phyloP scores from a whole-genome alignment of 2,329 filamentous ascomycete species.

The Albophoma yamanashiensis region DNA sequence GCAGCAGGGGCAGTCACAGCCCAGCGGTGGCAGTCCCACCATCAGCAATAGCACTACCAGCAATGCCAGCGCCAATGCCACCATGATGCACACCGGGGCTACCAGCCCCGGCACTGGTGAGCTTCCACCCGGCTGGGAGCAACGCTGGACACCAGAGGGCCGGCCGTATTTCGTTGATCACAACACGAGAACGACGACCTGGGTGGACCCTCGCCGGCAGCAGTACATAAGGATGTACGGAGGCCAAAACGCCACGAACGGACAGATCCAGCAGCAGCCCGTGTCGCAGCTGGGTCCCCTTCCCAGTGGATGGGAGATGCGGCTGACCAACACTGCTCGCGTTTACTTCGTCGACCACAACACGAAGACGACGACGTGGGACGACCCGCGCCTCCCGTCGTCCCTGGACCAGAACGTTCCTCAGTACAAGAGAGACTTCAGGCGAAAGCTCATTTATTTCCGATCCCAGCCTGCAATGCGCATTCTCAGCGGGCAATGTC shows the following conservation, averaged over 20 bases:
- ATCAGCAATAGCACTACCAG: conserved; percentile 16
- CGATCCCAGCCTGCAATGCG: conserved; percentile 92
- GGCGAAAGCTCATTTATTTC: conserved; percentile 98
- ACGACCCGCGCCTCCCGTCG: conserved; percentile 88
- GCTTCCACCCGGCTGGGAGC: conserved; percentile 92
- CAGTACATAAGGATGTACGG: conserved; percentile 98
- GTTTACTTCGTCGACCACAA: conserved; percentile 99
- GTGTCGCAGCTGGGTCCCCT: conserved; percentile 92
- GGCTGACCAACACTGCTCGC: conserved; percentile 90
- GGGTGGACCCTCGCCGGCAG: conserved; percentile 93
- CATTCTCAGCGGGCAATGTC: conserved; percentile 91
- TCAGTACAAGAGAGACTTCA: conserved; percentile 98
- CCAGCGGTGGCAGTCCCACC: conserved; percentile 18
- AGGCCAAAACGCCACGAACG: conserved; percentile 74
- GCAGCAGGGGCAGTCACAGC: conserved; percentile 33
- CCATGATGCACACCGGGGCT: conserved; percentile 87
- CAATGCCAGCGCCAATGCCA: conserved; percentile 40
- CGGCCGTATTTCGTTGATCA: conserved; percentile 96
- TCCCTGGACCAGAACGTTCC: conserved; percentile 97
- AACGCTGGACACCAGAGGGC: conserved; percentile 89
- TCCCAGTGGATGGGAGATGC: conserved; percentile 99
- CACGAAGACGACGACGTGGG: conserved; percentile 99
- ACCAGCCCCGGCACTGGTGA: conserved; percentile 93
- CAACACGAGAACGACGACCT: conserved; percentile 94
- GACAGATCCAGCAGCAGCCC: conserved; percentile 90